Base-by-base conservation (phyloP, 768 basidiomycete species). In the Lactifluus rugatus region DNA sequence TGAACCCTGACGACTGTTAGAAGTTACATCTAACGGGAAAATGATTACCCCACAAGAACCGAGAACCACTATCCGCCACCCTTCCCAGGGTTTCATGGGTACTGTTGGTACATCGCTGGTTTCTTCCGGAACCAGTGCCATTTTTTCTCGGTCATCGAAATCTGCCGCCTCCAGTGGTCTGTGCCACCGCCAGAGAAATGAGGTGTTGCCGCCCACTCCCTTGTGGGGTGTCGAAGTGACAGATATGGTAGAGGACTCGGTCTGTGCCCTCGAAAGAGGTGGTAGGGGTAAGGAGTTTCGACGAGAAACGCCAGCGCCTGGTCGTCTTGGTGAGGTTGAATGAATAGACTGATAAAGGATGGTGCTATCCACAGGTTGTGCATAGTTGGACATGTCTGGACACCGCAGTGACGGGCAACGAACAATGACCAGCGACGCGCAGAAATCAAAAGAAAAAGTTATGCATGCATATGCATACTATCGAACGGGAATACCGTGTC, bases 1-100 rank as follows among this genome's bases (percentile, higher is more conserved):
- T 89, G 39, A 90, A 67, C 85, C 86, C 87, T 89, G 54, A 9
- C 51, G 19, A 49, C 46, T 21, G 50, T 48, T 16, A 56, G 54
- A 52, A 16, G 45, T 9, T 19, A 25, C 10, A 21, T n/a, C 23
- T 32, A 25, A 19, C 9, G 13, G 14, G 8, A 45, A 31, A 10
- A 25, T 2, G 14, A 54, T 48, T 21, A 23, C 21, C 17, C 60
- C 62, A 84, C 83, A 85, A 48, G 84, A 84, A 51, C 78, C 78
- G 54, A 77, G 70, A 48, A 84, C 57, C 41, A 83, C 74, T 26
- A 75, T 61, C 60, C 68, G 76, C 81, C 84, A 82, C 17, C 84
- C 84, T 45, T 74, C 67, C 70, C 70, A 76, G 5, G 57, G 36
- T 19, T 63, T 61, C 56, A 65, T 51, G 10, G 52, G 46, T 16